Evolutionary conservation across 257 asterid genomes (phyloP), one percentile per base, ranked within the genome.

Genomic region (Solanum neorickii): DNA sequence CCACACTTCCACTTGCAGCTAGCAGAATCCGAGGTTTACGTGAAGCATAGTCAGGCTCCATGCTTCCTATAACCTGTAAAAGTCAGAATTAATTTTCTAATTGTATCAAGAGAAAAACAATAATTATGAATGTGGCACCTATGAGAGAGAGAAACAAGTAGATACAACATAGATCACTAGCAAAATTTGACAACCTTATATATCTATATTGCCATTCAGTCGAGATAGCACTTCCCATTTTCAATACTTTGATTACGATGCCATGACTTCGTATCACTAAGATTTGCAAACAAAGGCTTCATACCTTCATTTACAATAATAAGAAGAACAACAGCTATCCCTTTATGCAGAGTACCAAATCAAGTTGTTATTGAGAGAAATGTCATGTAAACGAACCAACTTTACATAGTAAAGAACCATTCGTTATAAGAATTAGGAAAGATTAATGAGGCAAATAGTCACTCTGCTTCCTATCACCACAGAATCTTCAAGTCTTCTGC

Each of bases 1-100:
- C 99, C 62, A 96, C 99, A 86, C 99, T 94, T 82, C 98, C 99
- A 89, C 98, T 92, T 18, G 98, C 96, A 44, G 98, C 98, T 56
- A 96, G 96, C 83, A 96, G 91, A 87, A 96, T 94, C 31, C 91
- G 94, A 69, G 99, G 97, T 85, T 90, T 96, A 85, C 94, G 92
- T 47, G 89, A 35, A 75, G 86, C 90, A 78, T 56, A 89, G 85
- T 39, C 86, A 44, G 88, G 84, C 88, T 89, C 93, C 77, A 73
- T 18, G 31, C 86, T 90, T 29, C 93, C 93, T 94, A 91, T 93
- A 87, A 83, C 90, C 97, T 92, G 91, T 83, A 62, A 47, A 87
- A 82, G 11, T 47, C 15, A 5, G 84, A 29, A 27, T 23, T 16
- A 2, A 56, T 80, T 78, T 47, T 80, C 39, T 15, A 80, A 46